Conservation (phyloP, 257 asterid genomes). For the Capsicum pubescens region DNA sequence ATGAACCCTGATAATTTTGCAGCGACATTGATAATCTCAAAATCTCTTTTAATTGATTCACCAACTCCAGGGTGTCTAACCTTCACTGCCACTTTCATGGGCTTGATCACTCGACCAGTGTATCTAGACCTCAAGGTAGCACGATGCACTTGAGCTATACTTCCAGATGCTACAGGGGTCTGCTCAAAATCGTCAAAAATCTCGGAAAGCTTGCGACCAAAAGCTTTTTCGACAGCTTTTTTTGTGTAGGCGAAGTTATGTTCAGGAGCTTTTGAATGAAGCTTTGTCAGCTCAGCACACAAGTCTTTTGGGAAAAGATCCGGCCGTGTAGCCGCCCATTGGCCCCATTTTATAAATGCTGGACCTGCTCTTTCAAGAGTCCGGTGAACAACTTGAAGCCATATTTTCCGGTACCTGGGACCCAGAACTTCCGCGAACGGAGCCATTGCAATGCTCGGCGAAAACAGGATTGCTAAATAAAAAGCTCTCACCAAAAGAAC, state of each 20-base stretch:
- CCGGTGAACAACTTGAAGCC: constrained; percentile 85
- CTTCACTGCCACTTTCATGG: constrained; percentile 79
- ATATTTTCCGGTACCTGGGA: constrained; percentile 63
- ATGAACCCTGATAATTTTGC: constrained; percentile 68
- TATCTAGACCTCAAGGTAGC: constrained; percentile 65
- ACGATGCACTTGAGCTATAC: constrained; percentile 90
- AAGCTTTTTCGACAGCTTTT: constrained; percentile 73
- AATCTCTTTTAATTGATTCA: constrained; percentile 85
- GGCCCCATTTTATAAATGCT: constrained; percentile 99
- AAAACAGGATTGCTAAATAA: constrained; percentile 68
- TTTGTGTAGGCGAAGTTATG: constrained; percentile 82
- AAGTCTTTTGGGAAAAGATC: constrained; percentile 88
- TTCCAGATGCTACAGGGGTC: constrained; percentile 90
- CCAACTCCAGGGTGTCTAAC: constrained; percentile 95
- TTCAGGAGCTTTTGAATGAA: constrained; percentile 90
- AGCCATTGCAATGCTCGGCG: constrained; percentile 87
- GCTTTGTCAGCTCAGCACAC: constrained; percentile 87
- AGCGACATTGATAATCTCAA: constrained; percentile 69
- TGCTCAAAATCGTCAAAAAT: constrained; percentile 83
- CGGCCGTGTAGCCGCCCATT: constrained; percentile 99
- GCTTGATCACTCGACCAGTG: constrained; percentile 63
- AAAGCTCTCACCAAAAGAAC: constrained; percentile 70
- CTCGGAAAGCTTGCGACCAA: constrained; percentile 68
- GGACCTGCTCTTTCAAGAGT: constrained; percentile 96
- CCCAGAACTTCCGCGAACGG: constrained; percentile 90